Conservation (phyloP, 208 protist species). For the Leishmania martiniquensis region DNA sequence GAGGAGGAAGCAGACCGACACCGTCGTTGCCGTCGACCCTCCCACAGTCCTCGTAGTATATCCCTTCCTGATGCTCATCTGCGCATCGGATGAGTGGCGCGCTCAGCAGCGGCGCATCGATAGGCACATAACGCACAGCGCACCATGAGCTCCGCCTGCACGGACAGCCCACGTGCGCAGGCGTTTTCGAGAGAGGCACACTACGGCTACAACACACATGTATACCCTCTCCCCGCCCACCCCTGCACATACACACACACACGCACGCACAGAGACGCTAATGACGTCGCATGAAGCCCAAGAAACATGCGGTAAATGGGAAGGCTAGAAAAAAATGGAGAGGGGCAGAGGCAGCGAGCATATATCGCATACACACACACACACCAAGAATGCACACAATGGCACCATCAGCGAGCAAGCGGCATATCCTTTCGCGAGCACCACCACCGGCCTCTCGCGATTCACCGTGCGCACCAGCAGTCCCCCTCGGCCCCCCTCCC, state of each 20-base stretch:
- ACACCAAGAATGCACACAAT: neutral
- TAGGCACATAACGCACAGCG: neutral
- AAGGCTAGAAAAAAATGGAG: slow-evolving; percentile 13
- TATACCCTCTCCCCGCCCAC: too few species aligned
- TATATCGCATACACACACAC: neutral
- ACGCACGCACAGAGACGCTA: neutral
- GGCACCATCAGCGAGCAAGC: neutral
- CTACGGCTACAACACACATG: neutral
- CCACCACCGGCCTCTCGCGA: neutral
- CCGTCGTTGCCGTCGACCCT: neutral
- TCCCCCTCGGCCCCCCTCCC: neutral
- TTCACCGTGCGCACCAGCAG: neutral
- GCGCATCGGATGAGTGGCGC: neutral
- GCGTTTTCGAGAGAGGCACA: too few species aligned
- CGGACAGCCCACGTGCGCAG: neutral
- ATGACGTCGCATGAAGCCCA: too few species aligned
- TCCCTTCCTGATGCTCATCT: neutral
- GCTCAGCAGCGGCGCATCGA: neutral
- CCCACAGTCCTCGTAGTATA: neutral
- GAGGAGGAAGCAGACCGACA: neutral
- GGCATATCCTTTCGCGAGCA: neutral
- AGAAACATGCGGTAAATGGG: too few species aligned
- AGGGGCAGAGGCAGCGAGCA: slow-evolving; percentile 2
- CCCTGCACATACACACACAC: neutral
- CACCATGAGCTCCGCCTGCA: neutral